phyloP scores from a whole-genome alignment of 1,284 basidiomycete species.

The Tilletia caries region DNA sequence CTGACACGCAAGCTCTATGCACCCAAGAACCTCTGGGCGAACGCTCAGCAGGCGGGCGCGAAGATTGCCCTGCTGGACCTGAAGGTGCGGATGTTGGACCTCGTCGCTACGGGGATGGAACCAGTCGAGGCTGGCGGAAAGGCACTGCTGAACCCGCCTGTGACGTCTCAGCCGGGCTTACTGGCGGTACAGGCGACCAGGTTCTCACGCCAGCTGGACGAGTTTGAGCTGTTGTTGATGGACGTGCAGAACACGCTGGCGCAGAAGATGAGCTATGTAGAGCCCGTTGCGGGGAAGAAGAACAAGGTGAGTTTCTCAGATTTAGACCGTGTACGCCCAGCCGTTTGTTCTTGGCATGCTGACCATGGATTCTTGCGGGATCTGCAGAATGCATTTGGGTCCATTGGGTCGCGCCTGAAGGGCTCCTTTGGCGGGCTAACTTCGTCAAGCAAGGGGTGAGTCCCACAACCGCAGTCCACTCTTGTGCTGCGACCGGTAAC shows the following conservation, averaged over 20 bases:
- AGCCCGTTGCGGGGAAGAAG: slow-evolving; percentile 57
- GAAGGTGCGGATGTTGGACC: slow-evolving; percentile 78
- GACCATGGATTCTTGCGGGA: neutral
- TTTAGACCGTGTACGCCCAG: no score
- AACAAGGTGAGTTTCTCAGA: slow-evolving; percentile 12
- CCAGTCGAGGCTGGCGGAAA: slow-evolving; percentile 59
- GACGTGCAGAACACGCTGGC: slow-evolving; percentile 63
- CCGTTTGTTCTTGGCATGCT: neutral
- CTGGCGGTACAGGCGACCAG: slow-evolving; percentile 42
- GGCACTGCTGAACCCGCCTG: slow-evolving; percentile 20
- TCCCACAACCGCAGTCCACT: neutral
- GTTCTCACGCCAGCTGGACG: slow-evolving; percentile 57
- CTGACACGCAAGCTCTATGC: slow-evolving; percentile 82
- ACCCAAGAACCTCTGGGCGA: slow-evolving; percentile 75
- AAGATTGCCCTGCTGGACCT: slow-evolving; percentile 75
- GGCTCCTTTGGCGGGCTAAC: slow-evolving; percentile 8
- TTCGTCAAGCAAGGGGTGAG: slow-evolving; percentile 8
- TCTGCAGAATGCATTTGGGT: slow-evolving; percentile 2
- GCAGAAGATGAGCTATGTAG: slow-evolving; percentile 63
- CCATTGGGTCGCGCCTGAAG: slow-evolving; percentile 9
- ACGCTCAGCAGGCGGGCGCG: slow-evolving; percentile 52
- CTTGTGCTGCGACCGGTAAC: neutral
- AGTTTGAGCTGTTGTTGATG: slow-evolving; percentile 79
- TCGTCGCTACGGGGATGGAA: slow-evolving; percentile 71
- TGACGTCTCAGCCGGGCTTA: slow-evolving; percentile 30